Conservation (phyloP, 768 basidiomycete genomes). For the Psilocybe tampanensis region DNA sequence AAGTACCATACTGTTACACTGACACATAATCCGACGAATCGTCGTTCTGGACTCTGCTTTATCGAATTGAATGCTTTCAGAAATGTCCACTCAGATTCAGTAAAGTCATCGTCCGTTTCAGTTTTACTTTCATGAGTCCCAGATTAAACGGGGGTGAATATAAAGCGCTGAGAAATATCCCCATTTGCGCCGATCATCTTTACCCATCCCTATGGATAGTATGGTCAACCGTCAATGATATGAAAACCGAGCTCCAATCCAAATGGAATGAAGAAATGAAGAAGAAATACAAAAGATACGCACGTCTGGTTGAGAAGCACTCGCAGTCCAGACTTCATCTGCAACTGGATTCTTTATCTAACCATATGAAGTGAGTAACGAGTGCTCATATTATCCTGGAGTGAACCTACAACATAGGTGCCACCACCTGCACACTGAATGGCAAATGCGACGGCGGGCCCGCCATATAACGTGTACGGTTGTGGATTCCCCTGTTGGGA, state of each 20-base stretch:
- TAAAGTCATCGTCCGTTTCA: no score
- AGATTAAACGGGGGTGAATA: background rate
- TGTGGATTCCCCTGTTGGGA: background rate
- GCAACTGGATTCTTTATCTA: conserved; percentile 7
- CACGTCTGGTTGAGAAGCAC: background rate
- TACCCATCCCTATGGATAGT: background rate
- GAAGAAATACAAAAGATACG: background rate
- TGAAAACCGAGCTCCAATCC: no score
- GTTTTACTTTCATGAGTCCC: background rate
- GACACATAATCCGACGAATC: no score
- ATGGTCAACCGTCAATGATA: background rate
- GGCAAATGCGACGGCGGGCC: background rate
- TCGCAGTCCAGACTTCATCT: conserved; percentile 8
- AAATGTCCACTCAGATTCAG: no score
- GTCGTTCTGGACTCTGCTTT: no score
- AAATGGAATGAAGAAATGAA: no score
- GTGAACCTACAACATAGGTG: conserved; percentile 4
- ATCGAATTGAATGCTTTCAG: no score
- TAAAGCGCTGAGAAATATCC: conserved; percentile 5
- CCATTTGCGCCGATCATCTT: conserved; percentile 8
- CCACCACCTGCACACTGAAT: conserved; percentile 7
- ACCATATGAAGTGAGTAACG: background rate
- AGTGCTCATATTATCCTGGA: background rate
- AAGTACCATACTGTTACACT: no score
- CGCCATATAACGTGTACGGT: background rate